Evolutionary conservation across 345 rosid genomes (phyloP).

Genomic region (Pseudoturritis turrita): DNA sequence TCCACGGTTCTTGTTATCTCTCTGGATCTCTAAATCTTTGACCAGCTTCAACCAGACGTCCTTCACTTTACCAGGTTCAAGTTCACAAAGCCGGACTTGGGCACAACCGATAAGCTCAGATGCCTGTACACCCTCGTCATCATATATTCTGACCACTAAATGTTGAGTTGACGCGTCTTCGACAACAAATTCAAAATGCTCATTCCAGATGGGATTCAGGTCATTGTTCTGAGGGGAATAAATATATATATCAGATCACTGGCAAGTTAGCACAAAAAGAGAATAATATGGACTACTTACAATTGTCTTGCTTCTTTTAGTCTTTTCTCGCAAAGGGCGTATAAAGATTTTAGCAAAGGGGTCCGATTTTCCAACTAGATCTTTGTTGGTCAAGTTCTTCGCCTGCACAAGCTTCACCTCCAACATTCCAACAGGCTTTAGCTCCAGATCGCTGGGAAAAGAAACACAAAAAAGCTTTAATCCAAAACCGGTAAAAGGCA

Average conservation of each 20-base stretch:
- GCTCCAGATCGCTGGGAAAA: slow-evolving; percentile 74
- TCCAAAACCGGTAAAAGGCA: not conserved
- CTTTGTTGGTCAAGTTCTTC: slow-evolving; percentile 87
- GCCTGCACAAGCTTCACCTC: slow-evolving; percentile 99
- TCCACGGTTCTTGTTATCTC: slow-evolving; percentile 90
- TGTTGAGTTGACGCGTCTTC: slow-evolving; percentile 94
- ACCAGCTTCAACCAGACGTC: slow-evolving; percentile 97
- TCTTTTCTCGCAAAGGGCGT: slow-evolving; percentile 79
- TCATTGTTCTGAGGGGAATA: slow-evolving; percentile 69
- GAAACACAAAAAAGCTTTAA: slow-evolving; percentile 16
- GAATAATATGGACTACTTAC: slow-evolving; percentile 40
- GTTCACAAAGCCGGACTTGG: slow-evolving; percentile 66
- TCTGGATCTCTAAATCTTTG: slow-evolving; percentile 92
- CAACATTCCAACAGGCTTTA: slow-evolving; percentile 83
- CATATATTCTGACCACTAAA: slow-evolving; percentile 78
- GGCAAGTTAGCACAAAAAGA: not conserved
- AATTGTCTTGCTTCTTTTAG: slow-evolving; percentile 74
- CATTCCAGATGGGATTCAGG: slow-evolving; percentile 97
- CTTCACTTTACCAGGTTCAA: slow-evolving; percentile 97
- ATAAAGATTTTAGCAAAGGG: slow-evolving; percentile 77
- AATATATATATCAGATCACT: slow-evolving; percentile 8
- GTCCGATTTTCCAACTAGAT: slow-evolving; percentile 93
- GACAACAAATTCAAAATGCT: slow-evolving; percentile 82
- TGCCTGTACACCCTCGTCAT: slow-evolving; percentile 92
- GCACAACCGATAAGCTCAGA: slow-evolving; percentile 89